These are phyloP conservation scores for Malus hybrid DNA, from an alignment of 331 rosid genomes.

Conservation along the genomic window DNA sequence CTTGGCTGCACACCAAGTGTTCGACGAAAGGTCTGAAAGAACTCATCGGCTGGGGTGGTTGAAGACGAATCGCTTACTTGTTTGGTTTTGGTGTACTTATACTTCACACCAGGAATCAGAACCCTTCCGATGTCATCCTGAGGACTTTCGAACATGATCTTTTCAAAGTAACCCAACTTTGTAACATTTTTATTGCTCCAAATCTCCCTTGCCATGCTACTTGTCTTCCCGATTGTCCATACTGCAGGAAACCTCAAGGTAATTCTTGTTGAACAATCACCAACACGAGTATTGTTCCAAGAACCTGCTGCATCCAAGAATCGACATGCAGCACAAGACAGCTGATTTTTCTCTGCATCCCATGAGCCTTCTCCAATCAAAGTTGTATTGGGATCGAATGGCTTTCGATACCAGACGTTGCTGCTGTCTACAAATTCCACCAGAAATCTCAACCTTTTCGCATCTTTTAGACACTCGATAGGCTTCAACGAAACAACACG, in stretches of 20 bases:
- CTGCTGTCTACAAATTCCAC: slow-evolving; percentile 5
- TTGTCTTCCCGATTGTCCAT: slow-evolving; percentile 42
- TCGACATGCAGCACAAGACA: slow-evolving; percentile 37
- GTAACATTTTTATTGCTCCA: slow-evolving; percentile 40
- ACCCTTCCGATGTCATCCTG: neutral
- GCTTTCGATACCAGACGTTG: neutral
- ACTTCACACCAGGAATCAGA: slow-evolving; percentile 15
- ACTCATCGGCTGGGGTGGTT: no score
- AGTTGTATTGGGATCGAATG: slow-evolving; percentile 22
- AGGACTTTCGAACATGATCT: slow-evolving; percentile 25
- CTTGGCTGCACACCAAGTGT: no score
- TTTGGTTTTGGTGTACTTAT: slow-evolving; percentile 1
- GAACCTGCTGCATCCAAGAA: neutral
- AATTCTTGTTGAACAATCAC: slow-evolving; percentile 46
- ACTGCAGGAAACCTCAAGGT: slow-evolving; percentile 30
- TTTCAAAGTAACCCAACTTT: slow-evolving; percentile 31
- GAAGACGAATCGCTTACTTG: slow-evolving; percentile 8
- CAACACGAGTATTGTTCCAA: slow-evolving; percentile 19
- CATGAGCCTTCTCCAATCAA: slow-evolving; percentile 62
- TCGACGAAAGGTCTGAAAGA: no score
- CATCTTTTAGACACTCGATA: slow-evolving; percentile 19
- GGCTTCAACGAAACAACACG: slow-evolving; percentile 20
- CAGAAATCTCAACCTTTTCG: slow-evolving; percentile 26
- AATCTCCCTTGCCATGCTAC: slow-evolving; percentile 35
- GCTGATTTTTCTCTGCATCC: slow-evolving; percentile 30